A percentile compares a stretch with the other conserved stretches of the same genome.
Evolutionary conservation across 345 rosid species (phyloP).

Genomic region (Citrus hindsii): DNA sequence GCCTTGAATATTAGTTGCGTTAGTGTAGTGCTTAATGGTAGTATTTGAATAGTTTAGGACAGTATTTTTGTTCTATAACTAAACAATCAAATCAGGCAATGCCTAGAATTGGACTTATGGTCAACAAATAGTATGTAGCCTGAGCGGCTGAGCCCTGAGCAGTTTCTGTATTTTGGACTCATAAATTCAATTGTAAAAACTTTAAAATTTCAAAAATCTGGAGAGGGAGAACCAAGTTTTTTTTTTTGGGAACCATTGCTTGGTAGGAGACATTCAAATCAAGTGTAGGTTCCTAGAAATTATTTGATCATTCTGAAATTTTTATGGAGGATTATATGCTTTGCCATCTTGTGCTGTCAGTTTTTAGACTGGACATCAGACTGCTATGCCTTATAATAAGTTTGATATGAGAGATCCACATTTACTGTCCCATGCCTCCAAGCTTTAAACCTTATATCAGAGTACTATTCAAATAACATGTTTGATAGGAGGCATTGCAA

Average conservation of each 20-base stretch:
- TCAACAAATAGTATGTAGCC: too few relatives aligned
- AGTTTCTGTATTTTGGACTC: not conserved
- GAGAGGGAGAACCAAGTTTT: not conserved
- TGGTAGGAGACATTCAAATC: not conserved
- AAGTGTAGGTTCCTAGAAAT: not conserved
- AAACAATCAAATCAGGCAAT: not conserved
- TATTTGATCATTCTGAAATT: not conserved
- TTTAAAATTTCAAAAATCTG: not conserved
- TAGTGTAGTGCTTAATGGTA: not conserved
- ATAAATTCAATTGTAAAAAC: not conserved
- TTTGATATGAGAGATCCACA: not conserved
- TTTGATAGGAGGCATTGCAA: not conserved
- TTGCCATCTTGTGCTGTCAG: not conserved
- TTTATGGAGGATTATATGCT: not conserved
- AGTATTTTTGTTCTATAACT: not conserved
- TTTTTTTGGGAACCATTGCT: not conserved
- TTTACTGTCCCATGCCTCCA: not conserved
- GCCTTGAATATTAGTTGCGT: not conserved
- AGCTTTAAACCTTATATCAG: not conserved
- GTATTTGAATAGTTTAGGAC: not conserved
- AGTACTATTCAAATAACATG: not conserved
- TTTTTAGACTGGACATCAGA: not conserved
- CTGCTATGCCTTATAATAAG: not conserved
- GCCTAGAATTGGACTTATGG: not conserved
- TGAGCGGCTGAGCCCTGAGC: too few relatives aligned